These are phyloP conservation scores for Aspergillus carlsbadensis DNA, from an alignment of 495 filamentous ascomycete species.

Conservation along the genomic window DNA sequence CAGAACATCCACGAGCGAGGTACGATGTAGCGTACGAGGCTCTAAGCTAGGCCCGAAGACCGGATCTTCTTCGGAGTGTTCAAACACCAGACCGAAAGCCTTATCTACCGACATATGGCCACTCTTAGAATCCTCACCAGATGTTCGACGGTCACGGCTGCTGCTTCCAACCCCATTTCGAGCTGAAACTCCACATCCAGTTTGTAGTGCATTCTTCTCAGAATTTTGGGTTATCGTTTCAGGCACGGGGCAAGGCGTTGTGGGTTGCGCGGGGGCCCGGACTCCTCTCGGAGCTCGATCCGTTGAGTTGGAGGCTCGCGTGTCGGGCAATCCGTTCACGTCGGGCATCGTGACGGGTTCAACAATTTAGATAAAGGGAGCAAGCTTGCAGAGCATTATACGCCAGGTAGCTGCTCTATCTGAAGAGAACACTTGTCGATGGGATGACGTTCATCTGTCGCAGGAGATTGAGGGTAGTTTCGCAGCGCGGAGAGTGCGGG, in stretches of 20 bases:
- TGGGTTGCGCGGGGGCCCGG: background rate
- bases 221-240: background rate
- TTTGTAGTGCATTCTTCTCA: background rate
- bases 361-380: background rate
- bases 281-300: background rate
- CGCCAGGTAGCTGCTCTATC: background rate
- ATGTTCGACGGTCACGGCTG: background rate
- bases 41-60: background rate
- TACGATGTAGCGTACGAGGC: constrained; percentile 9
- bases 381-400: background rate
- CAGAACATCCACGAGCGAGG: constrained; percentile 23
- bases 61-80: constrained; percentile 13
- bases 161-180: background rate
- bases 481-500: background rate
- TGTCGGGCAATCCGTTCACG: constrained; percentile 1
- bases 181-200: background rate
- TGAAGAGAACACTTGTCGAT: background rate
- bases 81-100: constrained; percentile 20
- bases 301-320: constrained; percentile 1
- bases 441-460: constrained; percentile 4
- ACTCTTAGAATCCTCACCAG: constrained; percentile 15
- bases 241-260: background rate
- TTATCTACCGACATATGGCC: constrained; percentile 21
- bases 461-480: background rate
- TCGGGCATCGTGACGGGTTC: background rate